Evolutionary conservation across 1,284 basidiomycete species (phyloP), one percentile per base, ranked within the genome.

Genomic region (Puccinia horiana): DNA sequence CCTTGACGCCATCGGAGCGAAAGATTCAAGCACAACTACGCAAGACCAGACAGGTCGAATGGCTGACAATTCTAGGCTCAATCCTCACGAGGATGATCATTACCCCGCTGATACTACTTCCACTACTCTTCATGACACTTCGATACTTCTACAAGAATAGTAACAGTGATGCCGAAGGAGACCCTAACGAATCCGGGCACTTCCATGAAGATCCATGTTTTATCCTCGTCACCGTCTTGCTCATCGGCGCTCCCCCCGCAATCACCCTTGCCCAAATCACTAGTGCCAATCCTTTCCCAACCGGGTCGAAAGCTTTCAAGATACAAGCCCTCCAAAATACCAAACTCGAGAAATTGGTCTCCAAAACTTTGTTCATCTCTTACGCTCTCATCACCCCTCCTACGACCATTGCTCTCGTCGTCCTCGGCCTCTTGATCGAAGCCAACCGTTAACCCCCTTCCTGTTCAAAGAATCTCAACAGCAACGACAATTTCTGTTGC

Each of bases 201-300:
- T 69, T 75, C 37, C 69, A 78, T 20, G 72, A 73, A 82, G 76
- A 70, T 18, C 76, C 74, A 1, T 73, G 49, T 70, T 76, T 77
- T 76, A 56, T 83, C 77, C 37, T 56, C 5, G 56, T 77, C 3
- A 47, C 52, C 26, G 65, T 65, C 20, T 26, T 56, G 9, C 37
- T 65, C 69, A 75, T 73, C 70, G 84, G 83, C 6, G 83, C 83
- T 5, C 84, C 84, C 26, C 83, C 83, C 0, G 85, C 85, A 2
- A 85, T 86, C 76, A 86, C 85, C 4, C 82, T 86, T 14, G 85
- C 85, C 2, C 84, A 86, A 56, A 84, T 86, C 32, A 81, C 83
- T 77, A 80, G 29, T 61, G 58, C 26, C 63, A 82, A 29, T 76
- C 79, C 8, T 82, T 85, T 56, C 81, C 83, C 82, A 70, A 75